phyloP scores from a whole-genome alignment of 225 moss, liverwort and hornwort genomes.

The Pseudoscleropodium purum region DNA sequence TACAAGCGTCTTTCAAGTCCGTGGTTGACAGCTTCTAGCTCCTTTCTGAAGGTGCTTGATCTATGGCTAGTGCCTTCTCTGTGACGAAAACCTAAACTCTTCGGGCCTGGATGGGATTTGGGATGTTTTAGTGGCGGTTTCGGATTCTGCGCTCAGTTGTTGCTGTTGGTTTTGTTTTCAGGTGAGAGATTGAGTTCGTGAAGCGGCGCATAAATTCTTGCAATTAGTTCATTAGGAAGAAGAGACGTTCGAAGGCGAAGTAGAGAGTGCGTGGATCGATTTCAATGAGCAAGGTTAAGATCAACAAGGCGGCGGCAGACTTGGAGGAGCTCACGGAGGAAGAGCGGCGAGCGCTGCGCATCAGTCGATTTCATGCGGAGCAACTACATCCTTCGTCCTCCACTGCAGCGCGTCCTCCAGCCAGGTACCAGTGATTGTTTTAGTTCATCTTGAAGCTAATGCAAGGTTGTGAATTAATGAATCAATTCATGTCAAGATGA shows the following conservation, averaged over 20 bases:
- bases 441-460: neutral
- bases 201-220: neutral
- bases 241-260: neutral
- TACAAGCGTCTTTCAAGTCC: neutral
- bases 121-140: neutral
- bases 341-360: constrained; percentile 86
- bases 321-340: constrained; percentile 83
- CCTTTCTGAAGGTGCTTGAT: neutral
- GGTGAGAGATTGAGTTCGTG: neutral
- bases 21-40: neutral
- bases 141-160: neutral
- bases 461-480: neutral
- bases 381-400: constrained; percentile 32
- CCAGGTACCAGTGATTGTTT: constrained; percentile 4
- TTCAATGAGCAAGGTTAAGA: constrained; percentile 42
- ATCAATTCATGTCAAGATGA: neutral
- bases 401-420: constrained; percentile 6
- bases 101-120: neutral
- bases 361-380: constrained; percentile 76
- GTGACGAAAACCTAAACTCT: neutral
- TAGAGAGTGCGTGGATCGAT: neutral
- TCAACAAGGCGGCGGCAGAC: constrained; percentile 43
- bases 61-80: neutral
- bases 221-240: neutral
- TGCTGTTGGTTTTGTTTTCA: neutral